A percentile compares a stretch with the other conserved stretches of the same genome.
Evolutionary conservation across 495 filamentous ascomycete genomes (phyloP).

Genomic region (Daldinia vernicosa): DNA sequence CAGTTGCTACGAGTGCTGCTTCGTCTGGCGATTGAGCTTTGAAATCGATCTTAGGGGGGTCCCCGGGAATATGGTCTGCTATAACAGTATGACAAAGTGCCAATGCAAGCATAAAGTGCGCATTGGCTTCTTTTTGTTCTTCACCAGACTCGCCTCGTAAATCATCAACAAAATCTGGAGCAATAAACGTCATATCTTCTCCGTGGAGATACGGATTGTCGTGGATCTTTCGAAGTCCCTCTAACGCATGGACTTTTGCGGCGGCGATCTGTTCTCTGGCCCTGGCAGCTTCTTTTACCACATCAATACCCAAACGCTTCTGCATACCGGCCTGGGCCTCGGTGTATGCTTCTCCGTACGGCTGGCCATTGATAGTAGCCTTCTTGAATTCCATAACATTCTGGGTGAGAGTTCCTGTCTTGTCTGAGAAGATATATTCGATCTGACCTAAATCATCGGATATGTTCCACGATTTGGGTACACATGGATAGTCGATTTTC

Average conservation of each 20-base stretch:
- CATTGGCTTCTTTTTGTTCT: slow-evolving; percentile 77
- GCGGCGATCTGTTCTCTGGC: slow-evolving; percentile 81
- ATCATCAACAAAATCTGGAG: slow-evolving; percentile 86
- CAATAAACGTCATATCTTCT: slow-evolving; percentile 89
- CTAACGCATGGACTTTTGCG: slow-evolving; percentile 76
- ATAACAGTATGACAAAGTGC: slow-evolving; percentile 97
- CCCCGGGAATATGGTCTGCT: slow-evolving; percentile 85
- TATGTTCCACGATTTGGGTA: slow-evolving; percentile 99
- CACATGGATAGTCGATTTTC: slow-evolving; percentile 88
- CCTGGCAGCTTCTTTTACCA: slow-evolving; percentile 77
- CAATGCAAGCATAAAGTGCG: slow-evolving; percentile 94
- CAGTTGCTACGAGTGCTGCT: slow-evolving; percentile 92
- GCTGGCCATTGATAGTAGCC: slow-evolving; percentile 88
- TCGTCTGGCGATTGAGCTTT: slow-evolving; percentile 98
- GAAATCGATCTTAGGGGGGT: slow-evolving; percentile 90
- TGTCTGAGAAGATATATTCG: slow-evolving; percentile 99
- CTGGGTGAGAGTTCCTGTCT: slow-evolving; percentile 97
- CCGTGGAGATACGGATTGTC: slow-evolving; percentile 92
- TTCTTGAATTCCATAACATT: slow-evolving; percentile 99
- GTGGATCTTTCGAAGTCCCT: slow-evolving; percentile 76
- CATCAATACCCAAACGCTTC: slow-evolving; percentile 85
- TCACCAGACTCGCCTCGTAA: slow-evolving; percentile 78
- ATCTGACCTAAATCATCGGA: slow-evolving; percentile 98
- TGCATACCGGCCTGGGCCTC: slow-evolving; percentile 97
- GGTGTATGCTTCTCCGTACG: slow-evolving; percentile 97